These are phyloP conservation scores for Umbelopsis vinacea DNA, from an alignment of 192 early-diverging fungal species.

Conservation along the genomic window DNA sequence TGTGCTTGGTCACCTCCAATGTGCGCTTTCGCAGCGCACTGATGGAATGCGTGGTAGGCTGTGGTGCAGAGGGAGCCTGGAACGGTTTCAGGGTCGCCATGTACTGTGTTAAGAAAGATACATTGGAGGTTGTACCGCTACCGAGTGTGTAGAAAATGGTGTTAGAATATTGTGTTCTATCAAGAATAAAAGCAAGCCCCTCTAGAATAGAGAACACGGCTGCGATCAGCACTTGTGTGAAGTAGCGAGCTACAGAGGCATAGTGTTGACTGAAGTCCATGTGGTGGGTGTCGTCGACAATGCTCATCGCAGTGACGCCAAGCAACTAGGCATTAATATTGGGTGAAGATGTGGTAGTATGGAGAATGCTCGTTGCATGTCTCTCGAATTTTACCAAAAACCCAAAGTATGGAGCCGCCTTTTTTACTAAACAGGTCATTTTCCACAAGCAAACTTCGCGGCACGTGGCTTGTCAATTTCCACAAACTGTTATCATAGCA, in stretches of 20 bases:
- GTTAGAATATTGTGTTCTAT: no score
- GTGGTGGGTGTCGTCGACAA: background rate
- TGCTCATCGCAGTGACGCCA: background rate
- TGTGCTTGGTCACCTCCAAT: constrained; percentile 97
- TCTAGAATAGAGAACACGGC: background rate
- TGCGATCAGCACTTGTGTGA: background rate
- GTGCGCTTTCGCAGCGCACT: constrained; percentile 83
- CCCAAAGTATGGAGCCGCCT: background rate
- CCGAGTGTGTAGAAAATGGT: no score
- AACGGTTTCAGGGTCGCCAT: constrained; percentile 6
- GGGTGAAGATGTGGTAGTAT: background rate
- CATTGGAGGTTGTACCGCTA: background rate
- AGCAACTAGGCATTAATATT: background rate
- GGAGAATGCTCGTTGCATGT: background rate
- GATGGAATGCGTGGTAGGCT: constrained; percentile 58
- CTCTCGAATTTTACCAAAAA: background rate
- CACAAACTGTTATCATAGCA: background rate
- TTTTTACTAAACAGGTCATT: background rate
- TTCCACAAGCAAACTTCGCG: no score
- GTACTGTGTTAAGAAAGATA: background rate
- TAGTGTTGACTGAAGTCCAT: background rate
- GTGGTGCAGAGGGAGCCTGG: constrained; percentile 6
- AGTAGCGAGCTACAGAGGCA: background rate
- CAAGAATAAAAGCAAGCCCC: no score
- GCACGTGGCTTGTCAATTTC: background rate